Evolutionary conservation across 2,329 filamentous ascomycete species (phyloP).

Genomic region (Sclerotinia trifoliorum): DNA sequence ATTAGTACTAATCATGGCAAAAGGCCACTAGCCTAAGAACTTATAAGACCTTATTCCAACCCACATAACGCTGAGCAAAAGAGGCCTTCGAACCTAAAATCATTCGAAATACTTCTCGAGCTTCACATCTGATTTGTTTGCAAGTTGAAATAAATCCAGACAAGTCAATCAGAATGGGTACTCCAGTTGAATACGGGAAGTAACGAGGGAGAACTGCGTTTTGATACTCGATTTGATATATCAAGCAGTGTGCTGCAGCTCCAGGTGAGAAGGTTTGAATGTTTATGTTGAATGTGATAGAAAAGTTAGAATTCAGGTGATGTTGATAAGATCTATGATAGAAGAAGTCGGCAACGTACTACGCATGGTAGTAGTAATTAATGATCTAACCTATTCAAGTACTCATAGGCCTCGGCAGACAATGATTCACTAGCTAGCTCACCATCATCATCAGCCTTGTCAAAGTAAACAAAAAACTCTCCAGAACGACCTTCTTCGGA

Average conservation of each 20-base stretch:
- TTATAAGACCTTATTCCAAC: too few species aligned
- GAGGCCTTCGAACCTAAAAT: too few species aligned
- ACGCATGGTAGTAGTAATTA: not conserved
- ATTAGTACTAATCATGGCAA: not conserved
- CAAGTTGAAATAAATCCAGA: too few species aligned
- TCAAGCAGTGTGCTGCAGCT: not conserved
- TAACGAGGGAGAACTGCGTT: too few species aligned
- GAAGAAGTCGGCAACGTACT: not conserved
- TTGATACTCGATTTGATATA: not conserved
- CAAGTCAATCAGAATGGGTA: too few species aligned
- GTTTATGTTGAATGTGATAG: too few species aligned
- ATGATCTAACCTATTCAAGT: slow-evolving; percentile 9
- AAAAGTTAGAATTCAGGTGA: not conserved
- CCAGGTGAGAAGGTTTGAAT: too few species aligned
- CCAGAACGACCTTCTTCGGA: not conserved
- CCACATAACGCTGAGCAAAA: too few species aligned
- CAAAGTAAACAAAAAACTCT: not conserved
- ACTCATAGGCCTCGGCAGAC: slow-evolving; percentile 2
- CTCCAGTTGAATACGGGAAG: not conserved
- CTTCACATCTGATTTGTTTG: too few species aligned
- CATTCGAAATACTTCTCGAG: too few species aligned
- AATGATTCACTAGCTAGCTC: not conserved
- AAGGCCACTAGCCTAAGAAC: too few species aligned
- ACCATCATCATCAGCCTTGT: not conserved
- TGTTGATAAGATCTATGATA: not conserved